Conservation (phyloP, 2,329 filamentous ascomycete species). For the Tolypocladium endophyticum region DNA sequence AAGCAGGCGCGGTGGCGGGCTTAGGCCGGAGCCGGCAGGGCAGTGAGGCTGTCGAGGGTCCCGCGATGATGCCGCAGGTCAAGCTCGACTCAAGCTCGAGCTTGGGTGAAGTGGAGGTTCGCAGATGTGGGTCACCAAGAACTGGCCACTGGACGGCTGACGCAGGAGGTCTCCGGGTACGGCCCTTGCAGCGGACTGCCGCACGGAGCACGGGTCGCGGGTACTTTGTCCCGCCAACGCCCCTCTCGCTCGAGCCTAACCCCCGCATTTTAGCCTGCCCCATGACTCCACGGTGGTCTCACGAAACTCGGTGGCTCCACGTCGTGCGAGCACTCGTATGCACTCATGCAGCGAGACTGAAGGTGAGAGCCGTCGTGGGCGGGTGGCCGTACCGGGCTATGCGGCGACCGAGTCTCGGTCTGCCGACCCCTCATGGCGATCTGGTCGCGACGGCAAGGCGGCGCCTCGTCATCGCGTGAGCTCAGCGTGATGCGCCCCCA, state of each 20-base stretch:
- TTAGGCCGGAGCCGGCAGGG: neutral
- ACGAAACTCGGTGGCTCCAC: neutral
- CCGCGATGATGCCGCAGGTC: neutral
- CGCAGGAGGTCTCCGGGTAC: neutral
- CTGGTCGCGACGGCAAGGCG: neutral
- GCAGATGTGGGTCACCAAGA: neutral
- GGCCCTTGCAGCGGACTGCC: neutral
- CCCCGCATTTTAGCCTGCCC: slow-evolving; percentile 16
- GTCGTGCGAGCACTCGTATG: too few relatives aligned
- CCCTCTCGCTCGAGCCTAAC: slow-evolving; percentile 3
- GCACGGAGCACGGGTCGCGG: neutral
- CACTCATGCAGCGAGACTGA: too few relatives aligned
- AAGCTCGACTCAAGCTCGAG: neutral
- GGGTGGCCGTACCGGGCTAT: neutral
- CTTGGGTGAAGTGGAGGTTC: neutral
- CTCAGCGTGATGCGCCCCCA: neutral
- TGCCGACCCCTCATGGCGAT: neutral
- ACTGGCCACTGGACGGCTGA: neutral
- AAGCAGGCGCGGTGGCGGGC: neutral
- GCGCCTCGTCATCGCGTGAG: slow-evolving; percentile 2
- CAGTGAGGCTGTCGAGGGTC: neutral
- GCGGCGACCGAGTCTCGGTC: neutral
- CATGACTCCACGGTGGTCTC: slow-evolving; percentile 14
- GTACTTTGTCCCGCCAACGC: neutral
- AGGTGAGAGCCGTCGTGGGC: too few relatives aligned